A percentile compares a stretch with the other conserved stretches of the same genome.
These are phyloP conservation scores for Taiwanofungus camphoratus DNA, from an alignment of 1,284 basidiomycete species.

Conservation along the genomic window DNA sequence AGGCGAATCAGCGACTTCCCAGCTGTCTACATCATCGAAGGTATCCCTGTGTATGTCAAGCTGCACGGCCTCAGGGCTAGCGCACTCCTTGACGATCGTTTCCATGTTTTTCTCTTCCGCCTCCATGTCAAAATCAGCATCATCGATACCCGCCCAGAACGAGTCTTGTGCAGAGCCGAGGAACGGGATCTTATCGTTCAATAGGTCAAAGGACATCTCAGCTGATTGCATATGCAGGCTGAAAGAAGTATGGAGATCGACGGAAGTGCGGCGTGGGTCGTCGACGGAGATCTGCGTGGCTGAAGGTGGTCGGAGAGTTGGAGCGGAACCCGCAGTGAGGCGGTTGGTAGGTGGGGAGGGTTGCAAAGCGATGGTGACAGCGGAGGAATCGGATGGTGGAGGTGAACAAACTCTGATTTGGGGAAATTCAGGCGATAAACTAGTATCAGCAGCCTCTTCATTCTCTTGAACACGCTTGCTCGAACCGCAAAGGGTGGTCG, in stretches of 20 bases:
- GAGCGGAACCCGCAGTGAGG: slow-evolving; percentile 5
- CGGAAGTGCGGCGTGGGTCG: slow-evolving; percentile 40
- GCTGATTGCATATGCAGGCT: slow-evolving; percentile 46
- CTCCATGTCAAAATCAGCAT: slow-evolving; percentile 18
- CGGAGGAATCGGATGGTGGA: slow-evolving; percentile 11
- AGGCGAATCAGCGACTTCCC: neutral
- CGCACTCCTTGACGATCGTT: slow-evolving; percentile 10
- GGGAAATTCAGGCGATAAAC: slow-evolving; percentile 4
- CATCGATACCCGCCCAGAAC: slow-evolving; percentile 22
- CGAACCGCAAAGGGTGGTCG: neutral
- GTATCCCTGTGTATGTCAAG: neutral
- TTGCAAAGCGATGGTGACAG: slow-evolving; percentile 5
- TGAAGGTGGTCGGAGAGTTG: neutral
- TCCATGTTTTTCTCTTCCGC: slow-evolving; percentile 19
- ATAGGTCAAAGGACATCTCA: slow-evolving; percentile 56
- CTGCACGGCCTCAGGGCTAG: slow-evolving; percentile 7
- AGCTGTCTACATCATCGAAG: neutral
- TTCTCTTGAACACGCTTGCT: neutral
- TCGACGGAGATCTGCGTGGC: slow-evolving; percentile 12
- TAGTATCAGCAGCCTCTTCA: neutral
- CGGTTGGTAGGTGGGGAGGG: neutral
- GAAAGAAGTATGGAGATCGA: slow-evolving; percentile 56
- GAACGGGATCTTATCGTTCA: slow-evolving; percentile 61
- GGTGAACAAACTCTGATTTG: slow-evolving; percentile 20
- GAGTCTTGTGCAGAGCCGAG: slow-evolving; percentile 30